A percentile compares a stretch with the other conserved stretches of the same genome.
phyloP scores from a whole-genome alignment of 192 early-diverging fungal species.

The Mortierella alpina region DNA sequence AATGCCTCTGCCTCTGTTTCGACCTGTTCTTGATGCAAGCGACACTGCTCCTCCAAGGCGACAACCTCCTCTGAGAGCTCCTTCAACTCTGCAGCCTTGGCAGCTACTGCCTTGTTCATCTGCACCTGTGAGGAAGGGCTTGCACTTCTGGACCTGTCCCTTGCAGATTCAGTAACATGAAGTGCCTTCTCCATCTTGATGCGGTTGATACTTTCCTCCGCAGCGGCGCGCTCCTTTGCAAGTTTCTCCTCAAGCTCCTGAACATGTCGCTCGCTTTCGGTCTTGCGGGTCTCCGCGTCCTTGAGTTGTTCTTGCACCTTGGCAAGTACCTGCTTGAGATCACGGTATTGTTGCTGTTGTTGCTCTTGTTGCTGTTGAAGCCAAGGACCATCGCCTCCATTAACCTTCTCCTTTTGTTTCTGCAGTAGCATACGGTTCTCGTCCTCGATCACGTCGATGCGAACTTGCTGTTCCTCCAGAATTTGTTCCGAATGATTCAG shows the following conservation, averaged over 20 bases:
- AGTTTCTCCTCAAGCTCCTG: slow-evolving; percentile 40
- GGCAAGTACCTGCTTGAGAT: slow-evolving; percentile 4
- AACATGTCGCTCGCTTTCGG: slow-evolving; percentile 36
- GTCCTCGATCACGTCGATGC: slow-evolving; percentile 54
- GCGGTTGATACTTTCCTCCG: slow-evolving; percentile 33
- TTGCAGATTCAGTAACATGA: background rate
- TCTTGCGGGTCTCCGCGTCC: slow-evolving; percentile 16
- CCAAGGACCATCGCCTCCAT: background rate
- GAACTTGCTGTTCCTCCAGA: slow-evolving; percentile 67
- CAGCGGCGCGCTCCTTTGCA: slow-evolving; percentile 11
- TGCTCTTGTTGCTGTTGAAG: slow-evolving; percentile 10
- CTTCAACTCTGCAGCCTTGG: slow-evolving; percentile 25
- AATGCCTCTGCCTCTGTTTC: slow-evolving; percentile 25
- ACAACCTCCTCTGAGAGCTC: slow-evolving; percentile 14
- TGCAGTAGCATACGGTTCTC: slow-evolving; percentile 9
- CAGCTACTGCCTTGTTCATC: background rate
- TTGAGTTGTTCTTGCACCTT: slow-evolving; percentile 23
- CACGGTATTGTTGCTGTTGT: slow-evolving; percentile 3
- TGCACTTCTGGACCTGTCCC: background rate
- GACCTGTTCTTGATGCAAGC: slow-evolving; percentile 2
- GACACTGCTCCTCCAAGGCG: slow-evolving; percentile 26
- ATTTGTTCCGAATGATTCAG: slow-evolving; percentile 66
- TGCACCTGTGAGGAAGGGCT: background rate
- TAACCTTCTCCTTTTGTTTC: background rate
- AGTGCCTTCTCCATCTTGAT: slow-evolving; percentile 20